phyloP scores from a whole-genome alignment of 306 rosid genomes.

The Psophocarpus tetragonolobus region DNA sequence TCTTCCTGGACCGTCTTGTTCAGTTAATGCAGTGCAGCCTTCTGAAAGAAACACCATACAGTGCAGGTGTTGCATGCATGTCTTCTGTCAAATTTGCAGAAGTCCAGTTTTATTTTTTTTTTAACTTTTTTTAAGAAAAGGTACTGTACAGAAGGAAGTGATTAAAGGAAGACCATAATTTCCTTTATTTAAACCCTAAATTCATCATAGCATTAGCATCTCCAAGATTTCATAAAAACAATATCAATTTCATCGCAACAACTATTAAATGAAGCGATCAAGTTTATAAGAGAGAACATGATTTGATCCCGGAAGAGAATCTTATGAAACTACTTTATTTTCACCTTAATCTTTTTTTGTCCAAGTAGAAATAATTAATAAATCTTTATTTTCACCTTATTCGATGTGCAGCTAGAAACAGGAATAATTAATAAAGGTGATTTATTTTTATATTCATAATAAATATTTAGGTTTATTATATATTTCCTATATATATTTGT shows the following conservation, averaged over 20 bases:
- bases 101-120: background rate
- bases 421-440: background rate
- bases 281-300: background rate
- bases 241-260: background rate
- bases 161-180: constrained; percentile 2
- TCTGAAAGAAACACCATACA: constrained; percentile 33
- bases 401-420: background rate
- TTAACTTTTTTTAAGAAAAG: background rate
- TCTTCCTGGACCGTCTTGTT: constrained; percentile 15
- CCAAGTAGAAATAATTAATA: too few species aligned
- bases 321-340: background rate
- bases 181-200: background rate
- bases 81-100: constrained; percentile 41
- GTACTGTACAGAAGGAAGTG: background rate
- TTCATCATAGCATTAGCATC: background rate
- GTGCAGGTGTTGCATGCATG: constrained; percentile 54
- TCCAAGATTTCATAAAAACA: background rate
- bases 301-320: background rate
- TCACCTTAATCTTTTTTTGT: background rate
- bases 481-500: background rate
- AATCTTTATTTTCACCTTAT: background rate
- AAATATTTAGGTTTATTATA: background rate
- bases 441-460: background rate
- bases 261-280: background rate
- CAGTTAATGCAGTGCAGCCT: constrained; percentile 42